Conservation (phyloP, 2,329 filamentous ascomycete genomes). For the Monilinia fructicola region DNA sequence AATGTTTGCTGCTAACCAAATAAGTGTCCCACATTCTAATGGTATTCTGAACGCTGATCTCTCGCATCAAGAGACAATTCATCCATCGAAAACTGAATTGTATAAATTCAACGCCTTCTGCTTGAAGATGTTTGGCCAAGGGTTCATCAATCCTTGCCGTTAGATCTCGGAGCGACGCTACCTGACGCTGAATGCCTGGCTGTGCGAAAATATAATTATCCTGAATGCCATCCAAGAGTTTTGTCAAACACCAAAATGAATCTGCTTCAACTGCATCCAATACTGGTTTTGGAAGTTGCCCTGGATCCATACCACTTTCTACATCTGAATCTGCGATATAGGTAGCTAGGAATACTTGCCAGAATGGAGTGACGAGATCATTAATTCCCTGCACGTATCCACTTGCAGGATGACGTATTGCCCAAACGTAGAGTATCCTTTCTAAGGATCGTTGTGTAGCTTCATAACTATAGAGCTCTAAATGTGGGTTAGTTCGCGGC, state of each 20-base stretch:
- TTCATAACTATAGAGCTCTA: conserved; percentile 92
- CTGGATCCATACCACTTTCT: conserved; percentile 93
- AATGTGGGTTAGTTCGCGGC: conserved; percentile 91
- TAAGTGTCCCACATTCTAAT: conserved; percentile 99
- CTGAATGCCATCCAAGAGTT: conserved; percentile 96
- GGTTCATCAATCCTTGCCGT: conserved; percentile 84
- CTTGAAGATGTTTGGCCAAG: conserved; percentile 84
- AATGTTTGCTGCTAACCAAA: conserved; percentile 61
- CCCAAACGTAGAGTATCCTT: conserved; percentile 95
- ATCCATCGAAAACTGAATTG: conserved; percentile 99
- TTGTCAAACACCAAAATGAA: conserved; percentile 97
- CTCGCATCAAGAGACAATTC: conserved; percentile 98
- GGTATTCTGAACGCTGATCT: conserved; percentile 93
- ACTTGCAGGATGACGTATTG: conserved; percentile 92
- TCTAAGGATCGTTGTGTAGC: conserved; percentile 93
- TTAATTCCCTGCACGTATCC: conserved; percentile 99
- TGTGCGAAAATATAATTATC: conserved; percentile 99
- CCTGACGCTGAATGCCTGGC: conserved; percentile 93
- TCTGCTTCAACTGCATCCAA: conserved; percentile 96
- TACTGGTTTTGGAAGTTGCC: conserved; percentile 85
- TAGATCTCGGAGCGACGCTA: conserved; percentile 82
- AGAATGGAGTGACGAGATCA: conserved; percentile 95
- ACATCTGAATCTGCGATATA: conserved; percentile 96
- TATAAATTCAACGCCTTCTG: conserved; percentile 94
- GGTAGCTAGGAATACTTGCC: conserved; percentile 91